Percentiles rank a stretch among this genome's conserved stretches.
phyloP scores from a whole-genome alignment of 176 grass and related monocot species.

The maize (Zea mays) region Zm-B73-REFERENCE-NAM-5.0 NC_050100.1:165135501-165136000 shows the following conservation, averaged over 20 bases:
- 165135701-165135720: slow-evolving; percentile 66
- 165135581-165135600: slow-evolving; percentile 39
- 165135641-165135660: slow-evolving; percentile 18
- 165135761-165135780: slow-evolving; percentile 68
- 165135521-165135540: slow-evolving; percentile 80
- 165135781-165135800: slow-evolving; percentile 86
- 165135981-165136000: slow-evolving; percentile 7
- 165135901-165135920: slow-evolving; percentile 75
- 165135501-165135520: slow-evolving; percentile 93
- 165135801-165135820: slow-evolving; percentile 41
- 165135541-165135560: slow-evolving; percentile 85
- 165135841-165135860: slow-evolving; percentile 23
- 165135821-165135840: slow-evolving; percentile 21
- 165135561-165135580: slow-evolving; percentile 77
- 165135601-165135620: slow-evolving; percentile 28
- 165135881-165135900: slow-evolving; percentile 79
- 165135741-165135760: slow-evolving; percentile 54
- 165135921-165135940: slow-evolving; percentile 51
- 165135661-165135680: slow-evolving; percentile 86
- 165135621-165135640: slow-evolving; percentile 18
- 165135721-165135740: slow-evolving; percentile 65
- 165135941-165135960: slow-evolving; percentile 30
- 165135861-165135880: slow-evolving; percentile 86
- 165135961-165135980: slow-evolving; percentile 15
- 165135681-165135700: slow-evolving; percentile 64